These are phyloP conservation scores for Rosa persica DNA, from an alignment of 306 rosid genomes.

Conservation along the genomic window DNA sequence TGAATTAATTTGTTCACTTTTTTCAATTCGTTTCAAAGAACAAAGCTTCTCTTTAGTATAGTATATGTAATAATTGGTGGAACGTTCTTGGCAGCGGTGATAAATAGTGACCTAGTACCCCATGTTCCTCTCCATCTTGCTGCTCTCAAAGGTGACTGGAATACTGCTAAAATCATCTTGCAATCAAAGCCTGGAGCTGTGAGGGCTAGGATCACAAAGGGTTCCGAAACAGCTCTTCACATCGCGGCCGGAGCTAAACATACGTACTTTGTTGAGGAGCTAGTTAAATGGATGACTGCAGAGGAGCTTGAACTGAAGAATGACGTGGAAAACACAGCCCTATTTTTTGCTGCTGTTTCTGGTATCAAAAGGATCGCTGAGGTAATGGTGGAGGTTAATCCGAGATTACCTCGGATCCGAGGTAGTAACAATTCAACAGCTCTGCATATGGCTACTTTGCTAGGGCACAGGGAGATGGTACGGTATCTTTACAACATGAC, in stretches of 20 bases:
- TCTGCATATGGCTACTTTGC: background rate
- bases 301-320: background rate
- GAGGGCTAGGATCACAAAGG: background rate
- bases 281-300: background rate
- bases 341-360: background rate
- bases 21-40: too few species aligned
- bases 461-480: constrained; percentile 8
- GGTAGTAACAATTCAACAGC: background rate
- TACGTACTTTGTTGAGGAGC: background rate
- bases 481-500: background rate
- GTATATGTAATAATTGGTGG: background rate
- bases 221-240: background rate
- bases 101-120: background rate
- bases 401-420: background rate
- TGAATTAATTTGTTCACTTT: too few species aligned
- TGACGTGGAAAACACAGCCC: background rate
- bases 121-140: background rate
- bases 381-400: background rate
- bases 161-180: background rate
- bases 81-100: background rate
- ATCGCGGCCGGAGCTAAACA: background rate
- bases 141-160: constrained; percentile 5
- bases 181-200: background rate
- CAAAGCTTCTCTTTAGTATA: background rate
- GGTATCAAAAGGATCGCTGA: background rate